These are phyloP conservation scores for Alternaria triticimaculans DNA, from an alignment of 2,329 filamentous ascomycete species.

Conservation along the genomic window DNA sequence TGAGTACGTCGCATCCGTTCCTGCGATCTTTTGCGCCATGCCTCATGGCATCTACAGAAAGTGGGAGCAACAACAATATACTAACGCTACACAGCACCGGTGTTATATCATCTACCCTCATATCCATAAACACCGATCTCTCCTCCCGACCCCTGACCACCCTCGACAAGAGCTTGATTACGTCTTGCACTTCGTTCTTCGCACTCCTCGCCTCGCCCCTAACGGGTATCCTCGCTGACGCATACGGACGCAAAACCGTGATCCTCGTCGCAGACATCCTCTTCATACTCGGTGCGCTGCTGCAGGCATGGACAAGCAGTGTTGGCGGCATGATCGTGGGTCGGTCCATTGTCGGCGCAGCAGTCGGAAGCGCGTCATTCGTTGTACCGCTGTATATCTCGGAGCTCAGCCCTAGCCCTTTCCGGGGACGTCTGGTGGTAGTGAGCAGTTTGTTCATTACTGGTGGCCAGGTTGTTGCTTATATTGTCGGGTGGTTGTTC, in stretches of 20 bases:
- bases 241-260: constrained; percentile 79
- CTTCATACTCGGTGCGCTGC: constrained; percentile 70
- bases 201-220: constrained; percentile 64
- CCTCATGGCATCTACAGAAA: background rate
- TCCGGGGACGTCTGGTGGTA: constrained; percentile 81
- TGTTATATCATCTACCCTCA: constrained; percentile 66
- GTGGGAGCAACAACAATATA: background rate
- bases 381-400: constrained; percentile 81
- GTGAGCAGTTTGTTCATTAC: constrained; percentile 85
- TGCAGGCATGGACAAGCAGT: constrained; percentile 66
- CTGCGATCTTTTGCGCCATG: background rate
- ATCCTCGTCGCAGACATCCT: constrained; percentile 71
- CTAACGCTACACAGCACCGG: constrained; percentile 55
- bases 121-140: constrained; percentile 62
- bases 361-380: constrained; percentile 78
- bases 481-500: constrained; percentile 81
- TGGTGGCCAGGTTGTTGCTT: constrained; percentile 86
- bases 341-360: constrained; percentile 72
- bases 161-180: constrained; percentile 65
- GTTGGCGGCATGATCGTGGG: constrained; percentile 72
- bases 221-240: constrained; percentile 68
- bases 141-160: constrained; percentile 58
- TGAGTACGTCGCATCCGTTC: constrained; percentile 53
- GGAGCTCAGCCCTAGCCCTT: constrained; percentile 78
- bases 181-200: constrained; percentile 63